phyloP scores from a whole-genome alignment of 441 rosid species.

The Corymbia calophylla region DNA sequence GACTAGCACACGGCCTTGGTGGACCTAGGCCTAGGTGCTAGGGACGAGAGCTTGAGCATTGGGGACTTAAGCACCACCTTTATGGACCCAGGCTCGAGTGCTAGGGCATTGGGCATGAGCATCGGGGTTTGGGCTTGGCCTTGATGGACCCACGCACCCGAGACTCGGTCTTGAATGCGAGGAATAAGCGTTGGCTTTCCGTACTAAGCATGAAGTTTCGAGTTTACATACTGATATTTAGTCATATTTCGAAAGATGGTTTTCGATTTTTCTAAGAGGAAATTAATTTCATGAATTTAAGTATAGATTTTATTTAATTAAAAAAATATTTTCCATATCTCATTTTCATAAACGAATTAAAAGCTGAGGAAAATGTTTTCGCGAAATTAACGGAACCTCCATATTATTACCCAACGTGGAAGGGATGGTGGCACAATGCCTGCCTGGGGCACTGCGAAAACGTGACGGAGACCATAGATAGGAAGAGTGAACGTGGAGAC shows the following conservation, averaged over 20 bases:
- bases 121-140: not conserved
- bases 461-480: not conserved
- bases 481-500: not conserved
- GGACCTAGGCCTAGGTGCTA: not conserved
- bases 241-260: not conserved
- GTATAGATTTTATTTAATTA: too few relatives aligned
- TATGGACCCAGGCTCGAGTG: not conserved
- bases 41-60: not conserved
- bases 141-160: accelerated
- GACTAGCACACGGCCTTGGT: not conserved
- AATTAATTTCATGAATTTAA: not conserved
- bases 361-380: not conserved
- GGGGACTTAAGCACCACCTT: not conserved
- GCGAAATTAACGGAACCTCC: not conserved
- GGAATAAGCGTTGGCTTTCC: accelerated
- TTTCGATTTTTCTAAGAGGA: too few relatives aligned
- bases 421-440: not conserved
- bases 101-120: not conserved
- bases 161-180: not conserved
- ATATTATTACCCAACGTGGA: not conserved
- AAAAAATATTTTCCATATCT: accelerated
- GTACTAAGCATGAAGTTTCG: too few relatives aligned
- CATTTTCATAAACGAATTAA: too few relatives aligned
- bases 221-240: accelerated
- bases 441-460: not conserved